A percentile compares a stretch with the other conserved stretches of the same genome.
These are phyloP conservation scores for Melampsora americana DNA, from an alignment of 1,284 basidiomycete genomes.

Conservation along the genomic window DNA sequence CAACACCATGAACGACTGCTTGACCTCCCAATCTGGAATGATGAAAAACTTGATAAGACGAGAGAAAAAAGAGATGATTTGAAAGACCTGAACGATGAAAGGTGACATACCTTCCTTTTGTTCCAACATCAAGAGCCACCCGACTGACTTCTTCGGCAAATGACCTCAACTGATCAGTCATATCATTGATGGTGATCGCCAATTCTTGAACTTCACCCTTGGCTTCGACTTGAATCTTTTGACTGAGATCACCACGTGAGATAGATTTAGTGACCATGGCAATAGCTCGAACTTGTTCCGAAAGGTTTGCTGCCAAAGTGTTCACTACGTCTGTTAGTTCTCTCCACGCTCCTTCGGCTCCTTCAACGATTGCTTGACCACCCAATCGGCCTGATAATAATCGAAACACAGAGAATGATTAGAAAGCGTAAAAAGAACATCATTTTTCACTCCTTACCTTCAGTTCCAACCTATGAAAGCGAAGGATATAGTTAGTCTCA, in stretches of 20 bases:
- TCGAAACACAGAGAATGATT: conserved; percentile 65
- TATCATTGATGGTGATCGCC: conserved; percentile 92
- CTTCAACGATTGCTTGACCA: conserved; percentile 84
- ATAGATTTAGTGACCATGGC: conserved; percentile 95
- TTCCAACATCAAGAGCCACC: conserved; percentile 64
- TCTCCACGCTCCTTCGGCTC: conserved; percentile 91
- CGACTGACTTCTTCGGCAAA: conserved; percentile 94
- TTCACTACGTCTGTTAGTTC: conserved; percentile 86
- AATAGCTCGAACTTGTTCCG: conserved; percentile 89
- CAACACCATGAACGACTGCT: conserved; percentile 54
- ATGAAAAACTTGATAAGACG: conserved; percentile 37
- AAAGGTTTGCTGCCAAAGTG: conserved; percentile 83
- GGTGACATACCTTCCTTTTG: conserved; percentile 30
- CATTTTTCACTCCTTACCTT: background rate
- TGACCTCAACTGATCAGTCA: conserved; percentile 74
- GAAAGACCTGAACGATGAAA: background rate
- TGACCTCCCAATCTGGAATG: conserved; percentile 54
- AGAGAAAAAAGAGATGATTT: conserved; percentile 47
- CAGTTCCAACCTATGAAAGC: conserved; percentile 51
- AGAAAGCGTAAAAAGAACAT: conserved; percentile 45
- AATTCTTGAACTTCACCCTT: conserved; percentile 93
- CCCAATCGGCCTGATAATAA: conserved; percentile 73
- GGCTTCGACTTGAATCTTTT: conserved; percentile 95
- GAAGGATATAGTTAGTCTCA: conserved; percentile 86
- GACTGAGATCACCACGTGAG: conserved; percentile 86